Evolutionary conservation across 768 basidiomycete species (phyloP).

Genomic region (Xerocomellus chrysenteron): DNA sequence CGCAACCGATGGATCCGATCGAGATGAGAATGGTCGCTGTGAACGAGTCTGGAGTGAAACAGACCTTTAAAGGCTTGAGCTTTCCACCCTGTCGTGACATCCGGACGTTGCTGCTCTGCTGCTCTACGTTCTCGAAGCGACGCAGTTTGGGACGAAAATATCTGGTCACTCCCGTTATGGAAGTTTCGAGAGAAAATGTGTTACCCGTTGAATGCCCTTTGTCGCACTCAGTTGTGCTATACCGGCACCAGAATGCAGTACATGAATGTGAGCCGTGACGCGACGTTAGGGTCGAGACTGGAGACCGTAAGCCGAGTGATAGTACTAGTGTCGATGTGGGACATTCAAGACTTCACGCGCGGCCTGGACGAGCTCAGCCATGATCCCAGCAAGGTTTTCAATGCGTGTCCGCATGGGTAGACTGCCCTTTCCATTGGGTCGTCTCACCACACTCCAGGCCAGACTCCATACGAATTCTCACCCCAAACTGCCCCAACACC

Average conservation of each 20-base stretch:
- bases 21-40: neutral
- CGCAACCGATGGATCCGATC: neutral
- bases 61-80: conserved; percentile 80
- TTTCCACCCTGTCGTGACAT: conserved; percentile 76
- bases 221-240: too few species aligned
- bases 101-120: neutral
- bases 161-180: conserved; percentile 1
- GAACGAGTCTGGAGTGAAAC: neutral
- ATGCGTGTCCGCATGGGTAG: neutral
- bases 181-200: neutral
- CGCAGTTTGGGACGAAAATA: conserved; percentile 3
- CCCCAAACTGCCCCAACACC: neutral
- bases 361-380: neutral
- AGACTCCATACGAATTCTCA: neutral
- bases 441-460: neutral
- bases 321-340: too few species aligned
- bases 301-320: too few species aligned
- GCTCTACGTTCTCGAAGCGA: too few species aligned
- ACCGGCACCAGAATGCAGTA: too few species aligned
- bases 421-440: neutral
- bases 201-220: too few species aligned
- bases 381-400: neutral
- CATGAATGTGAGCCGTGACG: too few species aligned
- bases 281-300: too few species aligned
- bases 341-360: too few species aligned